phyloP scores from a whole-genome alignment of 2,329 filamentous ascomycete genomes.

The Venturia asperata region DNA sequence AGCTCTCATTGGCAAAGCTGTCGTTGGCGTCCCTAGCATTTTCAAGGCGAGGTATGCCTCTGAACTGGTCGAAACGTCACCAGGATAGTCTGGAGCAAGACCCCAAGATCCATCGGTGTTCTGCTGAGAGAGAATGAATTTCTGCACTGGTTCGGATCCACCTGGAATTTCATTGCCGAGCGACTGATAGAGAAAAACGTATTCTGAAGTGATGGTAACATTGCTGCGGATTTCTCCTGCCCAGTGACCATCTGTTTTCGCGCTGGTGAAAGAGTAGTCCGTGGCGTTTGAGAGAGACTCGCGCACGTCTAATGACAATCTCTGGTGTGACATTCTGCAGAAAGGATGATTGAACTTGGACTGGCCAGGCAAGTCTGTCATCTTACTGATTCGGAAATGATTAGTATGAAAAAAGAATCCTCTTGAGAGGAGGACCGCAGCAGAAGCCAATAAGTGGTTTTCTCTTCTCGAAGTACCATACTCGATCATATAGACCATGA shows the following conservation, averaged over 20 bases:
- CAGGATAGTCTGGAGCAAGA: constrained; percentile 15
- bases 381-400: no score
- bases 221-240: constrained; percentile 1
- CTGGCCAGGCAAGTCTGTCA: background rate
- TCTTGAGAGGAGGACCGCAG: no score
- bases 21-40: background rate
- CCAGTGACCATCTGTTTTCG: constrained; percentile 6
- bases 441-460: no score
- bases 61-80: constrained; percentile 9
- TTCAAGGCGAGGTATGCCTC: constrained; percentile 16
- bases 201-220: constrained; percentile 3
- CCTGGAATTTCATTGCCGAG: background rate
- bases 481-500: background rate
- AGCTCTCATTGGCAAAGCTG: background rate
- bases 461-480: background rate
- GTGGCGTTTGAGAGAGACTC: background rate
- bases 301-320: background rate
- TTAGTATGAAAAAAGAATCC: no score
- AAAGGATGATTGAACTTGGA: background rate
- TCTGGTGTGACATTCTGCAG: background rate
- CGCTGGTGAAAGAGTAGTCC: background rate
- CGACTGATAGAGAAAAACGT: constrained; percentile 8
- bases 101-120: constrained; percentile 10
- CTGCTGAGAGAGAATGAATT: constrained; percentile 10
- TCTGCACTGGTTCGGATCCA: background rate